These are phyloP conservation scores for Hysterangium stoloniferum DNA, from an alignment of 768 basidiomycete genomes.

Conservation along the genomic window DNA sequence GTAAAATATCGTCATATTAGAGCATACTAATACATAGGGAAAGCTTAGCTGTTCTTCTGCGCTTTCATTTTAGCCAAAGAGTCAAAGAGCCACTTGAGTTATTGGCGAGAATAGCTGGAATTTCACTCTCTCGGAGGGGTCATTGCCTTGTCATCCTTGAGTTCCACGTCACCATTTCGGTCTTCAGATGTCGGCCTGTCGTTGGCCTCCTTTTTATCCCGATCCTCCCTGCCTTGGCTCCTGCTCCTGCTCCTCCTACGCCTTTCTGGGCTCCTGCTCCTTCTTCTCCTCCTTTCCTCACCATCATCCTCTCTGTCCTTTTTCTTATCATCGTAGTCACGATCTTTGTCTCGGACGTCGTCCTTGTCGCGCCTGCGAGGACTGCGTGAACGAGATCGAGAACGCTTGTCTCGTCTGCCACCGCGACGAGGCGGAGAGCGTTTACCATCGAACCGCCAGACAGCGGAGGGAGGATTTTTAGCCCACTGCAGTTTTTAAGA, in stretches of 20 bases:
- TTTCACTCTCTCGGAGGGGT: constrained; percentile 35
- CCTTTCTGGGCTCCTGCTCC: constrained; percentile 42
- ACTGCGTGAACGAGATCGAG: constrained; percentile 44
- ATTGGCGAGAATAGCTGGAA: neutral
- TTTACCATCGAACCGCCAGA: constrained; percentile 64
- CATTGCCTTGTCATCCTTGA: constrained; percentile 27
- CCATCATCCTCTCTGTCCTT: constrained; percentile 28
- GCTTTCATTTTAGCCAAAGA: too few relatives aligned
- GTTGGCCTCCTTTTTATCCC: constrained; percentile 31
- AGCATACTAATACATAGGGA: too few relatives aligned
- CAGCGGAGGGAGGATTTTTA: constrained; percentile 75
- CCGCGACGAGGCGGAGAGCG: constrained; percentile 34
- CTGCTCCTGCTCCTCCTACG: constrained; percentile 23
- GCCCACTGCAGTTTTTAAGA: constrained; percentile 66
- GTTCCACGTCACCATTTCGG: constrained; percentile 60
- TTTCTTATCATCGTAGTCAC: constrained; percentile 28
- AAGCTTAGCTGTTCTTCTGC: too few relatives aligned
- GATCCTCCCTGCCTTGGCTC: constrained; percentile 33
- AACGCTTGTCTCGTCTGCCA: constrained; percentile 23
- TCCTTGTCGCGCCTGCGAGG: constrained; percentile 34
- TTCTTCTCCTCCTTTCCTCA: constrained; percentile 29
- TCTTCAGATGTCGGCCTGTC: constrained; percentile 40
- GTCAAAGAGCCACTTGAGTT: neutral
- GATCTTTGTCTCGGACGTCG: constrained; percentile 32
- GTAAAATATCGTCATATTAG: too few relatives aligned